phyloP scores from a whole-genome alignment of 225 moss, liverwort and hornwort genomes.

The Pleurozium schreberi region DNA sequence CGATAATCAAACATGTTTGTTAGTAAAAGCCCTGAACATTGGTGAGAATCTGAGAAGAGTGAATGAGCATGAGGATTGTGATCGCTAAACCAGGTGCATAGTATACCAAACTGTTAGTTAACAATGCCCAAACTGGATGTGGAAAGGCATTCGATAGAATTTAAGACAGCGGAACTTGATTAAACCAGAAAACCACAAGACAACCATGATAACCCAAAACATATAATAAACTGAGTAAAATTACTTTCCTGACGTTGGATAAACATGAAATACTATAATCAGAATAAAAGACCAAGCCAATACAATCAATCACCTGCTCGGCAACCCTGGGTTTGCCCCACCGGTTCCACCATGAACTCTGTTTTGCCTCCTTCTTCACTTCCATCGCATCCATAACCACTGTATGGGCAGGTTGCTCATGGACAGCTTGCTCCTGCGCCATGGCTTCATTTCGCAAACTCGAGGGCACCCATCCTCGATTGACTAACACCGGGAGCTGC shows the following conservation, averaged over 20 bases:
- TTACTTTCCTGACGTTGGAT: background rate
- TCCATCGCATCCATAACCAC: slow-evolving; percentile 29
- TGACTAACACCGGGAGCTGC: slow-evolving; percentile 91
- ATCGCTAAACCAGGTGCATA: background rate
- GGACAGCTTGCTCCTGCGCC: slow-evolving; percentile 1
- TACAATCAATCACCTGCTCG: background rate
- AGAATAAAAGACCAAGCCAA: background rate
- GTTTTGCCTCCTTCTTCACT: slow-evolving; percentile 9
- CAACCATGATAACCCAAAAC: background rate
- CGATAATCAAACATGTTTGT: background rate
- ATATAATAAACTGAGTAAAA: background rate
- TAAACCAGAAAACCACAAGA: background rate
- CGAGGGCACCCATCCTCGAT: slow-evolving; percentile 97
- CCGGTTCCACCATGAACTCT: slow-evolving; percentile 27
- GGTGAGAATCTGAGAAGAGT: background rate
- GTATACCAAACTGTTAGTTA: background rate
- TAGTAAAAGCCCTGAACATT: background rate
- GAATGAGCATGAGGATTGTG: background rate
- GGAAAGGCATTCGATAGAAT: background rate
- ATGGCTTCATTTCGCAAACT: slow-evolving; percentile 49
- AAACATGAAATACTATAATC: background rate
- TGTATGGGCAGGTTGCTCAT: background rate
- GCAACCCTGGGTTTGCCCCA: slow-evolving; percentile 28
- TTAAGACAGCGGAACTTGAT: background rate
- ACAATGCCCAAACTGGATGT: background rate